phyloP scores from a whole-genome alignment of 2,329 filamentous ascomycete genomes.

The Ilyonectria sp. region DNA sequence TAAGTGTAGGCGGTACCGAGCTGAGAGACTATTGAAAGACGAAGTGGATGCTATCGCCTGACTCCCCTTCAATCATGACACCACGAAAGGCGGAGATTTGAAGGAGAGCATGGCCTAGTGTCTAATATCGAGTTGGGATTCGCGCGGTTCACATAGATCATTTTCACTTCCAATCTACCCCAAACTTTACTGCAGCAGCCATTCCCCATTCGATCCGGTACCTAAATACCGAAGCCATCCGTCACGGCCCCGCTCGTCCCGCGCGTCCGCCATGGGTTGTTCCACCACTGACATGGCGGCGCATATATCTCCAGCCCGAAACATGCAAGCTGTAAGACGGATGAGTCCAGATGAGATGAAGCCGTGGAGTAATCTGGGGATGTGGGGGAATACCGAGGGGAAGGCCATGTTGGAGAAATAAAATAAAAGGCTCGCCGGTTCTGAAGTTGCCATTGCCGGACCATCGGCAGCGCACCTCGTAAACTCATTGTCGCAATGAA shows the following conservation, averaged over 20 bases:
- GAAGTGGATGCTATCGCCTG: neutral
- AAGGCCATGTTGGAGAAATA: neutral
- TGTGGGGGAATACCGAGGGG: neutral
- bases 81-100: neutral
- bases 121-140: conserved; percentile 2
- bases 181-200: neutral
- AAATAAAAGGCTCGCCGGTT: conserved; percentile 7
- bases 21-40: neutral
- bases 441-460: neutral
- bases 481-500: conserved; percentile 16
- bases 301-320: conserved; percentile 8
- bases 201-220: conserved; percentile 17
- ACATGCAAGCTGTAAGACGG: neutral
- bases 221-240: neutral
- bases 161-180: neutral
- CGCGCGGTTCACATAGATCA: conserved; percentile 10
- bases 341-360: neutral
- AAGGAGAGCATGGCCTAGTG: neutral
- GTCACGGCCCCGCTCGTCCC: conserved; percentile 9
- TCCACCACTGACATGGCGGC: conserved; percentile 27
- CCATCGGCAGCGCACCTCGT: neutral
- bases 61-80: neutral
- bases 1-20: too few relatives aligned
- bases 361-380: conserved; percentile 10
- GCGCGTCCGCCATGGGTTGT: conserved; percentile 10